A percentile compares a stretch with the other conserved stretches of the same genome.
phyloP scores from a whole-genome alignment of 768 basidiomycete species.

The Sporobolomyces pararoseus region DNA sequence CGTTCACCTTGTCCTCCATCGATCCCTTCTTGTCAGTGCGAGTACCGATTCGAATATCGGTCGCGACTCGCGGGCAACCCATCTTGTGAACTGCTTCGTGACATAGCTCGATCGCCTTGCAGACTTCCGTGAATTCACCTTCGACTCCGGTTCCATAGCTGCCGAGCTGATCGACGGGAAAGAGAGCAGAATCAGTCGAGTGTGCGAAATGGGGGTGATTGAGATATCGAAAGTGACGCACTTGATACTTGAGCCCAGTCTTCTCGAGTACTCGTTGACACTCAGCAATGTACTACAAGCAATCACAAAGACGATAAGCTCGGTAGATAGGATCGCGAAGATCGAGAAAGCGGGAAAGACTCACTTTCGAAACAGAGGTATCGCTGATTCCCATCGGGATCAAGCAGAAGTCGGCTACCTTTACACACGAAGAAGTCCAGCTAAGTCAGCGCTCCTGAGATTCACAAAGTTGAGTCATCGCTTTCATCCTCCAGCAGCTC shows the following conservation, averaged over 20 bases:
- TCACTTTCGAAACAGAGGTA: constrained; percentile 57
- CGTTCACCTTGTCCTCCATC: constrained; percentile 66
- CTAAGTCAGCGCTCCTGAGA: too few species aligned
- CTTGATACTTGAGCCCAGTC: constrained; percentile 77
- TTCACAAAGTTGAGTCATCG: too few species aligned
- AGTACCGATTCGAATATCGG: constrained; percentile 89
- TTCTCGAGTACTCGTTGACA: constrained; percentile 77
- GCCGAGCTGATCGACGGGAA: constrained; percentile 52
- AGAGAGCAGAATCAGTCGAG: neutral
- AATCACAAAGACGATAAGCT: neutral
- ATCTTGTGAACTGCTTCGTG: constrained; percentile 78
- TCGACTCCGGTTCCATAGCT: constrained; percentile 85
- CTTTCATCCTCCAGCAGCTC: too few species aligned
- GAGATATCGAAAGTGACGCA: too few species aligned
- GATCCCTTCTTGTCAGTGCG: constrained; percentile 64
- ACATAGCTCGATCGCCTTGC: constrained; percentile 81
- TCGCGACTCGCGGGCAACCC: constrained; percentile 25
- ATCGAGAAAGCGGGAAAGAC: neutral
- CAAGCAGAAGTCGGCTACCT: constrained; percentile 67
- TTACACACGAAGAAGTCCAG: neutral
- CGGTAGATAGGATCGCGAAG: neutral
- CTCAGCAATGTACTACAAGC: constrained; percentile 61
- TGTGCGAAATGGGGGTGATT: neutral
- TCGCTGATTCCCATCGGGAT: constrained; percentile 76
- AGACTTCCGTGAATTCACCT: constrained; percentile 81